phyloP scores from a whole-genome alignment of 495 filamentous ascomycete species.

The Neurospora discreta region DNA sequence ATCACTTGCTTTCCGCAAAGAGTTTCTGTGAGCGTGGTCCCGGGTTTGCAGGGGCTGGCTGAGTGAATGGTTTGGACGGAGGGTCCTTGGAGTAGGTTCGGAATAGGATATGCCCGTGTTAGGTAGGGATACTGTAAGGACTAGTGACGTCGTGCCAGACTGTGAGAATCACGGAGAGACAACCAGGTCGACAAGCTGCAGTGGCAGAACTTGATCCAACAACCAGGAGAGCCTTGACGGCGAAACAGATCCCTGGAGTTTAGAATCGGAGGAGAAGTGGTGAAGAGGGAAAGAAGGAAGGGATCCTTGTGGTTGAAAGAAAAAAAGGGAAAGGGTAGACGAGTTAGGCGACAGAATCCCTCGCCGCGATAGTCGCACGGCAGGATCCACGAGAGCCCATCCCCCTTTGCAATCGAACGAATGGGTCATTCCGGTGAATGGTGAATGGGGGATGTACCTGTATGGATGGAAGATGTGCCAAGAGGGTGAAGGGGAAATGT shows the following conservation, averaged over 20 bases:
- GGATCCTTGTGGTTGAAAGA: background rate
- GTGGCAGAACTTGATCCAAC: background rate
- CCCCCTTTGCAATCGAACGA: background rate
- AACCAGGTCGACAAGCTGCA: background rate
- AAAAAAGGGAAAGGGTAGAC: background rate
- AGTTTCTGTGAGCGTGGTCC: background rate
- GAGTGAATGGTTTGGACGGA: background rate
- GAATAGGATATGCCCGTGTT: background rate
- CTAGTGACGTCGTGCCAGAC: background rate
- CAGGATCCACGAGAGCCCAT: background rate
- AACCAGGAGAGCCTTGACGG: background rate
- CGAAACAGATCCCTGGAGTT: background rate
- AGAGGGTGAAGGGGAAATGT: background rate
- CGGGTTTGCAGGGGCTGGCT: background rate
- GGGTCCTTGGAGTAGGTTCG: background rate
- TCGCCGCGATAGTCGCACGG: background rate
- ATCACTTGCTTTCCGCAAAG: background rate
- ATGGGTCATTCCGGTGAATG: background rate
- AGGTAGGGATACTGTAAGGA: too few species aligned
- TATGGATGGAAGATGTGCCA: background rate
- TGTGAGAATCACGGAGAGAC: background rate
- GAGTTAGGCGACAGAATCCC: background rate
- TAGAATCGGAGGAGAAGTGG: background rate
- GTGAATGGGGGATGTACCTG: background rate
- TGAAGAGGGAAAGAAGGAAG: background rate